Base-by-base conservation (phyloP, 495 filamentous ascomycete species). In the Ramalina intermedia region DNA sequence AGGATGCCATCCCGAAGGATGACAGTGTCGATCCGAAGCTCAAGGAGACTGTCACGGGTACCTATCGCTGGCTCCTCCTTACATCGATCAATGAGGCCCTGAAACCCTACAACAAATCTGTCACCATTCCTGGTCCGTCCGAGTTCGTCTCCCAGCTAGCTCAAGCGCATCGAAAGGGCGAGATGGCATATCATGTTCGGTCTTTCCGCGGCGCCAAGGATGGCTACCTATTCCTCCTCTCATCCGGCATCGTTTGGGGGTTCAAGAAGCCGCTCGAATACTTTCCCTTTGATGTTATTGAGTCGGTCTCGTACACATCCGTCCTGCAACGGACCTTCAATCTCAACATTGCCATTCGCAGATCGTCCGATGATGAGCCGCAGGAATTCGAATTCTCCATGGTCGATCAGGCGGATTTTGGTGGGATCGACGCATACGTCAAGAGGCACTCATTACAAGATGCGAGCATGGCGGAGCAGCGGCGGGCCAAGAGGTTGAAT, bases 191-290 rank as follows among this genome's bases (percentile, higher is more conserved):
- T 54, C 85, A 94, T 61, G 80, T 94, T 17, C 95, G 90, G 58
- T 88, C 82, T 1, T 89, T 88, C 68, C 74, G 88, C 37, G 91
- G 91, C 1, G 89, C 80, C 56, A 98, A 98, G 73, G 91, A 98
- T 63, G 82, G 91, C 11, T 98, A 81, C 52, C 72, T 98, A 11
- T 96, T 94, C 65, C 83, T 96, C 60, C 70, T 96, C 6, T 76
- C 82, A 38, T 80, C 73, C 18, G 91, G 91, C 2, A 90, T 98
- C 41, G 61, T 98, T 26, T 98, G 84, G 71, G 88, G 79, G 1
- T 96, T 94, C 75, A 95, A 95, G 64, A 98, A 98, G 59, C 91
- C 91, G 0, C 67, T 98, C 21, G 57, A 86, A 14, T 95, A 87
- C 69, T 80, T 96, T 52, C 79, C 86, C 3, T 83, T 93, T 41